Evolutionary conservation across 1,284 basidiomycete genomes (phyloP), one percentile per base, ranked within the genome.

Genomic region (Ustilago lituana): DNA sequence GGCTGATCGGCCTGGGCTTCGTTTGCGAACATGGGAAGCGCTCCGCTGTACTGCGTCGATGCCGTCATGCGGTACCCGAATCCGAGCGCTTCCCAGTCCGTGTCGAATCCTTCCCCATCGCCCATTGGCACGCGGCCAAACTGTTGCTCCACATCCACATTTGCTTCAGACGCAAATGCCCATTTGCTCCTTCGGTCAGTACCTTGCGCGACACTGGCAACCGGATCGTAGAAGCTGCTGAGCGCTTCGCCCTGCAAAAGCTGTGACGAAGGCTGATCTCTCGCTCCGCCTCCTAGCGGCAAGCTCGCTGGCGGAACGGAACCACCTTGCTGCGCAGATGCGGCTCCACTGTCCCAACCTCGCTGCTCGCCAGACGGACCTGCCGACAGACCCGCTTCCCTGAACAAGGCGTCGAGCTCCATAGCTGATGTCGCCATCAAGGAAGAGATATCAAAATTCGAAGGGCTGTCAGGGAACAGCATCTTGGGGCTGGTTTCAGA

Each of bases 371-470:
- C 48, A 5, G 55, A 46, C 0, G 60, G 60, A 3, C 66, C 66
- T 3, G 66, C 43, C 9, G 67, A 56, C 41, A 64, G 33, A 1
- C 61, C 67, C 10, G 67, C 61, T 32, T 70, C 67, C n/a, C 55
- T 43, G 44, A 70, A 70, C 1, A 70, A 40, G 5, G 58, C 54
- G 32, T 70, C 67, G 10, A 70, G 58, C 48, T 70, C 67, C 67
- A 70, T 70, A 32, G 67, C 67, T n/a, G 67, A 70, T 1, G 54
- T 41, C 7, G 67, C 67, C 67, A 70, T 70, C 37, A 70, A 44
- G 7, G 67, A 70, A 5, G 57, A 64, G 24, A 65, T 65, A 29
- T 70, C 67, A n/a, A 70, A 44, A 22, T 70, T 61, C 14, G 62
- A 65, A 17, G 67, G 67, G 37, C 67, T 70, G 48, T 70, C 55